These are phyloP conservation scores for Starmerella scarabaei DNA, from an alignment of 805 yeast species.

Conservation along the genomic window DNA sequence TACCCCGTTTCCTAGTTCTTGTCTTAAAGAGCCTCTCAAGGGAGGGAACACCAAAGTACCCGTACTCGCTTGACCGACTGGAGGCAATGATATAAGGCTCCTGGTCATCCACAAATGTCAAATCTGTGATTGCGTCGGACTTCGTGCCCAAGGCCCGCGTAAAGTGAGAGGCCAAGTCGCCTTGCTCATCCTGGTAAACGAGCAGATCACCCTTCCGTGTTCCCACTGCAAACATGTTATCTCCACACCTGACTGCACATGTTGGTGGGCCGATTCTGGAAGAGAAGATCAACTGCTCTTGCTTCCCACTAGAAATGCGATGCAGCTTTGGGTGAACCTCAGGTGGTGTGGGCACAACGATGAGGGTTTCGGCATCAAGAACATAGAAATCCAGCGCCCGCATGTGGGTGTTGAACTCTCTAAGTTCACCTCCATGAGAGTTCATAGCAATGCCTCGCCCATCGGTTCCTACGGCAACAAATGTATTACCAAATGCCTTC, in stretches of 20 bases:
- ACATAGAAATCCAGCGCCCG: conserved; percentile 8
- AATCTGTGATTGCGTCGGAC: conserved; percentile 23
- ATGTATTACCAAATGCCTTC: not conserved
- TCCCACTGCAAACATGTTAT: conserved; percentile 5
- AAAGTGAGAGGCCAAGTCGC: not conserved
- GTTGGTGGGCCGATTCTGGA: conserved; percentile 1
- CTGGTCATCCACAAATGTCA: conserved; percentile 5
- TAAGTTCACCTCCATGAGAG: not conserved
- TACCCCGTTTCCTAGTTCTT: conserved; percentile 56
- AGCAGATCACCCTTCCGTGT: conserved; percentile 11
- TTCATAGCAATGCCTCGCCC: conserved; percentile 4
- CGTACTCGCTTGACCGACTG: conserved; percentile 22
- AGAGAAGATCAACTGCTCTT: not conserved
- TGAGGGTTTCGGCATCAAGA: not conserved
- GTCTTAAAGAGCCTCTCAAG: conserved; percentile 31
- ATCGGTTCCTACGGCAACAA: conserved; percentile 3
- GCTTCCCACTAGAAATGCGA: not conserved
- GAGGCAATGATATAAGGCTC: conserved; percentile 13
- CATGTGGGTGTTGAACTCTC: not conserved
- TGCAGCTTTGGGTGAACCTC: not conserved
- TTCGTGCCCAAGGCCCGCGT: conserved; percentile 10
- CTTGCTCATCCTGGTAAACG: not conserved
- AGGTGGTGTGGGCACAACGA: conserved; percentile 2
- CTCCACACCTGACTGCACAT: conserved; percentile 1
- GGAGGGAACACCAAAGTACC: conserved; percentile 7